phyloP scores from a whole-genome alignment of 352 stramenopile species.

The Phytophthora fragariaefolia region DNA sequence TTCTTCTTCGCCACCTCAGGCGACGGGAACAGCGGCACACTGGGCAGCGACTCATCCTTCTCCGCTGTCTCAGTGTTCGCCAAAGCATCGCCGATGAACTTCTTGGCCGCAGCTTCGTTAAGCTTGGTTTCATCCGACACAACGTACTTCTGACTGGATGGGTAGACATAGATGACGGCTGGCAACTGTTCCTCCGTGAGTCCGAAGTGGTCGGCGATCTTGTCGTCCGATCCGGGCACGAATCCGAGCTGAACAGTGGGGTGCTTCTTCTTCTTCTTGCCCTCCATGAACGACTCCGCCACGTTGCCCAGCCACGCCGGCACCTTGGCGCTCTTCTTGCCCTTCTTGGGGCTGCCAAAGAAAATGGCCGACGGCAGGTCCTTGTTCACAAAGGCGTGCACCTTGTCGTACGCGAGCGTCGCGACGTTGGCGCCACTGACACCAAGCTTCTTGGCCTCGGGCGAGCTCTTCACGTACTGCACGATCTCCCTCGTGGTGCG shows the following conservation, averaged over 20 bases:
- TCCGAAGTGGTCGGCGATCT: slow-evolving; percentile 74
- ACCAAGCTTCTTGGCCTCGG: slow-evolving; percentile 71
- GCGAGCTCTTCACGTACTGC: slow-evolving; percentile 74
- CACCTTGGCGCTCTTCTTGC: slow-evolving; percentile 54
- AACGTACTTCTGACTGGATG: slow-evolving; percentile 53
- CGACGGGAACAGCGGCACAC: slow-evolving; percentile 67
- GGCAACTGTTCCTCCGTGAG: slow-evolving; percentile 61
- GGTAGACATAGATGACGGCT: slow-evolving; percentile 67
- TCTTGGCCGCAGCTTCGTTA: slow-evolving; percentile 56
- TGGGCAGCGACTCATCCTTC: slow-evolving; percentile 39
- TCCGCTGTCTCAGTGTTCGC: slow-evolving; percentile 37
- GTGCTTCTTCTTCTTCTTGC: slow-evolving; percentile 70
- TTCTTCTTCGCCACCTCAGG: slow-evolving; percentile 79
- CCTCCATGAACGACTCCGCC: slow-evolving; percentile 60
- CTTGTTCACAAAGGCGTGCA: slow-evolving; percentile 66
- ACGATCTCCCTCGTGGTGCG: slow-evolving; percentile 71
- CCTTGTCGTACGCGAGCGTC: slow-evolving; percentile 55
- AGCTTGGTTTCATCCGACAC: slow-evolving; percentile 41
- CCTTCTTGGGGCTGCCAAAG: slow-evolving; percentile 63
- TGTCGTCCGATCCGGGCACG: slow-evolving; percentile 65
- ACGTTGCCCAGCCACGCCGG: slow-evolving; percentile 67
- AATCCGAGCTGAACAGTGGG: slow-evolving; percentile 62
- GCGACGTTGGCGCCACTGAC: slow-evolving; percentile 55
- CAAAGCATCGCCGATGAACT: slow-evolving; percentile 64
- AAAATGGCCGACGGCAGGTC: slow-evolving; percentile 71